phyloP scores from a whole-genome alignment of 2,329 filamentous ascomycete genomes.

The Alternaria consortialis region DNA sequence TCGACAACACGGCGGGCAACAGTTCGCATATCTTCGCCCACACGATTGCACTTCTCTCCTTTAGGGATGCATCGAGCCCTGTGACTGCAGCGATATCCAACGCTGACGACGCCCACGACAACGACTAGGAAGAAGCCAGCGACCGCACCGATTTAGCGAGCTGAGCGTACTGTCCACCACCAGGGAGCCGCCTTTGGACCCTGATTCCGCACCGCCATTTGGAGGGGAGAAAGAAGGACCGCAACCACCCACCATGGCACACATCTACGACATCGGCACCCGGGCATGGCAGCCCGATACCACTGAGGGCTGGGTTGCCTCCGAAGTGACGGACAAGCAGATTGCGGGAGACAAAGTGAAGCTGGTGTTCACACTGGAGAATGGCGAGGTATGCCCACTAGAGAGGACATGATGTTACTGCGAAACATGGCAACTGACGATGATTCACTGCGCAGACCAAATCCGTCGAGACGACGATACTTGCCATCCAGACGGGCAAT shows the following conservation, averaged over 20 bases:
- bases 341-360: slow-evolving; percentile 85
- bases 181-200: slow-evolving; percentile 38
- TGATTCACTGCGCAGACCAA: slow-evolving; percentile 68
- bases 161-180: slow-evolving; percentile 28
- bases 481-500: slow-evolving; percentile 78
- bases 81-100: slow-evolving; percentile 40
- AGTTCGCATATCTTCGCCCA: slow-evolving; percentile 16
- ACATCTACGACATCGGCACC: slow-evolving; percentile 95
- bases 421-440: slow-evolving; percentile 18
- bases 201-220: slow-evolving; percentile 30
- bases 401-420: background rate
- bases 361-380: slow-evolving; percentile 87
- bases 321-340: slow-evolving; percentile 87
- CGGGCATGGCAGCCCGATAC: slow-evolving; percentile 97
- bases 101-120: slow-evolving; percentile 27
- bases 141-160: slow-evolving; percentile 27
- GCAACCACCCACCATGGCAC: slow-evolving; percentile 70
- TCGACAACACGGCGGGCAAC: slow-evolving; percentile 23
- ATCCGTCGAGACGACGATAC: slow-evolving; percentile 77
- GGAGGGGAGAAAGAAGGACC: slow-evolving; percentile 24
- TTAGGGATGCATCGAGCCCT: slow-evolving; percentile 39
- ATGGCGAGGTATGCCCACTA: slow-evolving; percentile 76
- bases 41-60: slow-evolving; percentile 15
- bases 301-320: slow-evolving; percentile 96
- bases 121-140: slow-evolving; percentile 22